Conservation (phyloP, 305 asterid species). For the Plantago coronopus region DNA sequence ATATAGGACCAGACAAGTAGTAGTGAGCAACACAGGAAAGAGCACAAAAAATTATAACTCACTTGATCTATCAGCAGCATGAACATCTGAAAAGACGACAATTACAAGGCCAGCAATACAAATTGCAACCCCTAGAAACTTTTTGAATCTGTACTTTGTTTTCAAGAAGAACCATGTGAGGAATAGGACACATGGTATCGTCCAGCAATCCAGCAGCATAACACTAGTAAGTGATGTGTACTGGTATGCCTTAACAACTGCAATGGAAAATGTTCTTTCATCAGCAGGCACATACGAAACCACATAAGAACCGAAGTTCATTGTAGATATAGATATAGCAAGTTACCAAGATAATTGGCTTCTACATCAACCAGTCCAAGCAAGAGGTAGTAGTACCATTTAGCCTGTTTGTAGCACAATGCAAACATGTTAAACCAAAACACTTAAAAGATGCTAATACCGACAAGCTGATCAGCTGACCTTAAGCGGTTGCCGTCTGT, state of each 20-base stretch:
- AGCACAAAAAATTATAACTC: slow-evolving; percentile 26
- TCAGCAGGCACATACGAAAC: background rate
- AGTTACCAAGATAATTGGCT: slow-evolving; percentile 92
- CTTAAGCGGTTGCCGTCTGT: slow-evolving; percentile 72
- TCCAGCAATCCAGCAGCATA: slow-evolving; percentile 98
- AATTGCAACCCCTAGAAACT: slow-evolving; percentile 64
- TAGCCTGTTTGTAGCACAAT: slow-evolving; percentile 51
- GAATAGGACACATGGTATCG: slow-evolving; percentile 88
- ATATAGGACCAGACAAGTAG: too few relatives aligned
- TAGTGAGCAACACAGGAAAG: background rate
- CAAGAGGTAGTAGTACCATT: slow-evolving; percentile 85
- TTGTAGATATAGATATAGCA: slow-evolving; percentile 9
- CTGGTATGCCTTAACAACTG: slow-evolving; percentile 98
- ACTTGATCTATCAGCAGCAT: slow-evolving; percentile 80
- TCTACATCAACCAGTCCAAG: slow-evolving; percentile 92
- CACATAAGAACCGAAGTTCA: too few relatives aligned
- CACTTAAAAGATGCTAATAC: background rate
- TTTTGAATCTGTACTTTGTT: slow-evolving; percentile 69
- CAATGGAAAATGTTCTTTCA: slow-evolving; percentile 25
- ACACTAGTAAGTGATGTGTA: slow-evolving; percentile 93
- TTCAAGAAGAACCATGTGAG: slow-evolving; percentile 89
- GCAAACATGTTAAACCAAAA: slow-evolving; percentile 16
- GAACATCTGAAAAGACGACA: slow-evolving; percentile 89
- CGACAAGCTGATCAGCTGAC: slow-evolving; percentile 34
- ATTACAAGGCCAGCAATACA: slow-evolving; percentile 79